Evolutionary conservation across 257 asterid genomes (phyloP), one percentile per base, ranked within the genome.

Genomic region (Asclepias syriaca): DNA sequence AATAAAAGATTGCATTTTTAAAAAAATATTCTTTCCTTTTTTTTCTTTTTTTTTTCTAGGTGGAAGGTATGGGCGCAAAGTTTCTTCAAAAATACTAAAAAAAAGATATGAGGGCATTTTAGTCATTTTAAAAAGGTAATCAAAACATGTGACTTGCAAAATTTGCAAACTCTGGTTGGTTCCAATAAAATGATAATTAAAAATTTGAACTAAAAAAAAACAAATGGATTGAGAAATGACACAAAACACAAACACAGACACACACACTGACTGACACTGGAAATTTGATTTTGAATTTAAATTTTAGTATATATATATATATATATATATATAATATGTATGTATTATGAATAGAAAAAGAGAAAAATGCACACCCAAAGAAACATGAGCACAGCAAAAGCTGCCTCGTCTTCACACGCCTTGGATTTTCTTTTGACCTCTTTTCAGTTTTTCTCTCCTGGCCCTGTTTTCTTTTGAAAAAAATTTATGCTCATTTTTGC

Each of bases 301-400:
- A 43, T 43, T 43, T 43, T 43, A 43, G 11, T 43, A 43, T 43
- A 6, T 40, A 6, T 6, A 6, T 6, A 40, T 6, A 6, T 40
- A 24, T 24, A 24, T 24, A 24, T 24, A 24, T 24, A 24, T 40
- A 6, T 6, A 6, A 5, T 40, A 6, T 40, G 0, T 40, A 6
- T 54, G 0, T 54, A 15, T 39, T 27, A 59, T 32, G n/a, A 68
- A 63, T 34, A 40, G 22, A 76, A 40, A 69, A 69, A 53, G 18
- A 14, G 15, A 22, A 11, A 22, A 16, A 69, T 29, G 11, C 14
- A 71, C 12, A 51, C 55, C 24, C 53, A 40, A 75, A 19, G 37
- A 15, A 75, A 29, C 70, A 58, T 66, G n/a, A 67, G 60, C 74
- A 81, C 80, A 79, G 87, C 81, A 65, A 79, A 83, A 80, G 81